Conservation (phyloP, 2,329 filamentous ascomycete genomes). For the Trichoderma sp. region DNA sequence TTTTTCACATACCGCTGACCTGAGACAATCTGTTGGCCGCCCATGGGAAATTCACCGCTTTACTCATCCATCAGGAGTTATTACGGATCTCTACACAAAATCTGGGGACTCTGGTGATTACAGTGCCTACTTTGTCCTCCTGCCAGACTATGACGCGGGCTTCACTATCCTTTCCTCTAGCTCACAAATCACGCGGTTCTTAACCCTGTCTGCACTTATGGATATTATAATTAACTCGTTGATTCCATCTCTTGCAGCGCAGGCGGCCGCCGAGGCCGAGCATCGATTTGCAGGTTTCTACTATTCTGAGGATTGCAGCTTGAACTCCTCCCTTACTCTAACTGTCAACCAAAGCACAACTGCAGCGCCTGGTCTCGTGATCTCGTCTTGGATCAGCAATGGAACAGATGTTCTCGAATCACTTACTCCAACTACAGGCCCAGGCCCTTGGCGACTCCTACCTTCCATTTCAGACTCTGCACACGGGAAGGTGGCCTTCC, state of each 20-base stretch:
- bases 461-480: background rate
- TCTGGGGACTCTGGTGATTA: background rate
- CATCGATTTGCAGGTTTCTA: background rate
- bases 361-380: background rate
- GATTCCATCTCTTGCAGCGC: background rate
- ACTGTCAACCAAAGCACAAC: background rate
- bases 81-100: background rate
- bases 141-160: background rate
- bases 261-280: background rate
- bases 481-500: background rate
- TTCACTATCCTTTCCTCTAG: background rate
- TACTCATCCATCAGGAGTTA: background rate
- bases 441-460: background rate
- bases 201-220: background rate
- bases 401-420: background rate
- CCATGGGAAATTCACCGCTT: background rate
- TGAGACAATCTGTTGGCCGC: background rate
- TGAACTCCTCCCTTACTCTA: background rate
- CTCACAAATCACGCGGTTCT: background rate
- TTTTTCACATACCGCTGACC: background rate
- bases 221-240: background rate
- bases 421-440: background rate
- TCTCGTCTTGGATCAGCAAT: background rate
- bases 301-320: background rate
- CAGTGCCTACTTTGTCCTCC: background rate